These are phyloP conservation scores for Aureobasidium sp. DNA, from an alignment of 2,329 filamentous ascomycete genomes.

Conservation along the genomic window DNA sequence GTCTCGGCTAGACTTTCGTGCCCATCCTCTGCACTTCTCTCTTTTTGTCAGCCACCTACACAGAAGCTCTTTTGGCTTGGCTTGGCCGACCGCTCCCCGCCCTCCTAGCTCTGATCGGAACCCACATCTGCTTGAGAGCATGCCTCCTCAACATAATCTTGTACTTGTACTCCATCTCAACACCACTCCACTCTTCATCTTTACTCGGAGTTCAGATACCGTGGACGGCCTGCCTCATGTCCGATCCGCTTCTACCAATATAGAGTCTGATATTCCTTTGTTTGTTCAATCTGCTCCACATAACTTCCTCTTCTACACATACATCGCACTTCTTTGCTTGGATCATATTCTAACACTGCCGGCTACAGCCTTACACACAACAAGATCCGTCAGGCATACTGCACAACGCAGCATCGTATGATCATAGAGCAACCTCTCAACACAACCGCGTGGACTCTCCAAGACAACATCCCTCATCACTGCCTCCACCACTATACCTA, in stretches of 20 bases:
- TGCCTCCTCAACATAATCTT: conserved; percentile 7
- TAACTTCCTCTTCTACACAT: background rate
- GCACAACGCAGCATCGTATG: conserved; percentile 1
- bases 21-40: conserved; percentile 5
- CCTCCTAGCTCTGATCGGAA: conserved; percentile 1
- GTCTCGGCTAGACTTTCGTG: conserved; percentile 5
- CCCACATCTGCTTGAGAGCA: background rate
- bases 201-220: background rate
- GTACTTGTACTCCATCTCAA: conserved; percentile 13
- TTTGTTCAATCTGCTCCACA: background rate
- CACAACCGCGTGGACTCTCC: conserved; percentile 8
- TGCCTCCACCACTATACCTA: conserved; percentile 2
- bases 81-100: conserved; percentile 14
- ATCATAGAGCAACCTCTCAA: background rate
- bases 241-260: background rate
- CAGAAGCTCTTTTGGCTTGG: conserved; percentile 7
- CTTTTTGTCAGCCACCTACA: background rate
- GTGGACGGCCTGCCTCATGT: background rate
- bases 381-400: background rate
- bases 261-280: background rate
- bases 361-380: conserved; percentile 11
- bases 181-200: background rate
- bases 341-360: background rate
- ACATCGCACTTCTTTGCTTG: background rate
- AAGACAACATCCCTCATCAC: background rate